Base-by-base conservation (phyloP, 1,284 basidiomycete species). In the Sphaerobolus stellatus region DNA sequence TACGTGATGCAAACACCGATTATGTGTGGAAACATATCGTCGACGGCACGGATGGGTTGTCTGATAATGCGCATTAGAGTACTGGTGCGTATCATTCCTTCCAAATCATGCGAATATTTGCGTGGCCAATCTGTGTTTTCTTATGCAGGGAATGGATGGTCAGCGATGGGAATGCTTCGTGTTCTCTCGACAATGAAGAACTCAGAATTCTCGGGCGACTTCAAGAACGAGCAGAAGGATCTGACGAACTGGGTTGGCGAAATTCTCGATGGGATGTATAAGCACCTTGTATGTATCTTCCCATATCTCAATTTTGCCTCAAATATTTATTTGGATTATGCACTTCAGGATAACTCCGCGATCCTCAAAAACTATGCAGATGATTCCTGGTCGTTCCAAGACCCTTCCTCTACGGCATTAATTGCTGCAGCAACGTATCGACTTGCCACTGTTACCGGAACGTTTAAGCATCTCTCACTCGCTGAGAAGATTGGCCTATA, bases 361-460 rank as follows among this genome's bases (percentile, higher is more conserved):
- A n/a, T 92, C 5, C 84, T 94, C 65, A 75, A 77, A 41, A 95
- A 95, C 71, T 94, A 95, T 66, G 79, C 84, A 18, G 81, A 86
- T 66, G 62, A 57, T 29, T 56, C 70, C 1, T 58, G 62, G 5
- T 80, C 83, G 43, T 95, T 95, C 64, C 78, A 82, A 62, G 93
- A 96, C 62, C 80, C 86, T 0, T 71, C 90, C 0, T 84, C 84
- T 4, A 85, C 90, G 0, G 83, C 90, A 0, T 77, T 96, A 31
- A 73, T 94, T 50, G 89, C 92, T 0, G 78, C 84, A 52, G 83
- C 88, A 0, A 88, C 90, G 3, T 92, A 91, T 69, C 79, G 86
- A 6, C 73, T 86, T 46, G 79, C 82, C 0, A 67, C 83, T 1
- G 64, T 90, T 20, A 69, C 76, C 36, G 71, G 74, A 22, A 72